These are phyloP conservation scores for Saccharomycopsis babjevae DNA, from an alignment of 805 yeast genomes.

Conservation along the genomic window DNA sequence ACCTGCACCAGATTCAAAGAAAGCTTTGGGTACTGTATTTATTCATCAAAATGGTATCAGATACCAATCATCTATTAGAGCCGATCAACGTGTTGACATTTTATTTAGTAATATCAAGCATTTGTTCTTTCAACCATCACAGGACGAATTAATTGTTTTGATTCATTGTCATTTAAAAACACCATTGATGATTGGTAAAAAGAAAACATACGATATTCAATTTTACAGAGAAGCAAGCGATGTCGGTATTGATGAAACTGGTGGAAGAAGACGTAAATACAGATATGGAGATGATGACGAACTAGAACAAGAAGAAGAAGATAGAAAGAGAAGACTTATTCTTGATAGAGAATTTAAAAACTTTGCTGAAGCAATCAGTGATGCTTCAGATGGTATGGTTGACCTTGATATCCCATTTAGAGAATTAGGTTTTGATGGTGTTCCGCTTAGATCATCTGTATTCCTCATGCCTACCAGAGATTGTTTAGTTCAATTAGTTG, in stretches of 20 bases:
- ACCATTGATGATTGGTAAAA: conserved; percentile 92
- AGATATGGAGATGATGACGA: conserved; percentile 98
- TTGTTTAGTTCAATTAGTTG: conserved; percentile 86
- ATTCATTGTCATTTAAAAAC: conserved; percentile 87
- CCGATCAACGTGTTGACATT: conserved; percentile 81
- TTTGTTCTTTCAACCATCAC: conserved; percentile 90
- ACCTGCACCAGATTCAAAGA: conserved; percentile 96
- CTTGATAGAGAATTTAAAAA: conserved; percentile 85
- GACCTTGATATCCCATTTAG: conserved; percentile 93
- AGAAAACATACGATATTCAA: conserved; percentile 90
- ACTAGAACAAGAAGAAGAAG: conserved; percentile 96
- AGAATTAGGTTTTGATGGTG: conserved; percentile 95
- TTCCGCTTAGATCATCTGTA: conserved; percentile 89
- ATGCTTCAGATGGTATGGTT: conserved; percentile 69
- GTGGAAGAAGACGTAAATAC: conserved; percentile 76
- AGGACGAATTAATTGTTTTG: conserved; percentile 85
- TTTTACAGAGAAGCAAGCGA: conserved; percentile 96
- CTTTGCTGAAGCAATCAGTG: conserved; percentile 86
- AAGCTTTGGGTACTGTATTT: conserved; percentile 81
- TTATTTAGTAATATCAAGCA: conserved; percentile 87
- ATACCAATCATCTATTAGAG: conserved; percentile 75
- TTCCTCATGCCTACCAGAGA: conserved; percentile 95
- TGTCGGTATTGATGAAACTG: conserved; percentile 93
- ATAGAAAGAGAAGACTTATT: conserved; percentile 81
- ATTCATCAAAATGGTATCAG: conserved; percentile 95